Base-by-base conservation (phyloP, 1,139 yeast genomes). In the Nadsonia starkeyi-henricii region DNA sequence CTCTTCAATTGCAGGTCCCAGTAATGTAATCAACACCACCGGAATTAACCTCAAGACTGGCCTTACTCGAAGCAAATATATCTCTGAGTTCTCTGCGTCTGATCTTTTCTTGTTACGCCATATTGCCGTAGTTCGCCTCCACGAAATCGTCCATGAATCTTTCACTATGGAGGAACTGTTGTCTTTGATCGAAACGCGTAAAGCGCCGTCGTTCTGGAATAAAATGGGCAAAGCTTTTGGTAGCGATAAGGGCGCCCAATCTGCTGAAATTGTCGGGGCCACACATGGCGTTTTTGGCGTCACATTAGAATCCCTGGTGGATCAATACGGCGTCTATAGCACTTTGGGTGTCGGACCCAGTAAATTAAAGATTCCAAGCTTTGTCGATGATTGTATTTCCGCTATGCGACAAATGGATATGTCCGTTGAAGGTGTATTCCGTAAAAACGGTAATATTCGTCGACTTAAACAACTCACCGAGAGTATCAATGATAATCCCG, bases 391-490 rank as follows among this genome's bases (percentile, higher is more conserved):
- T 59, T 70, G 89, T 18, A 77, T 93, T 45, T 77, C 78, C 46
- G 85, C 95, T 1, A 77, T 93, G 69, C 77, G 85, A 51, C 94
- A 85, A 51, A 86, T 85, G 71, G 97, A 91, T 67, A 81, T 93
- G 85, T 85, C 96, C 2, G 91, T 88, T 20, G 98, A 91, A 65
- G 98, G 98, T 51, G 84, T 93, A 9, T 93, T 93, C 71, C 76
- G 99, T 59, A 84, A 89, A 61, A 93, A 93, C 62, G 99, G 99
- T 60, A 93, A 93, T 60, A 91, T 93, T 59, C 80, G 89, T 58
- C 75, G 85, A 45, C 70, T 91, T 47, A 78, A 83, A 55, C 86
- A 81, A 56, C 69, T 89, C 52, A 77, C 89, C 0, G 88, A 79
- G 48, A 76, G 72, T 51, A 82, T 89, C 55, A 93, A 93, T 64